These are phyloP conservation scores for Rhodamnia rubescens DNA, from an alignment of 345 rosid species.

Conservation along the genomic window DNA sequence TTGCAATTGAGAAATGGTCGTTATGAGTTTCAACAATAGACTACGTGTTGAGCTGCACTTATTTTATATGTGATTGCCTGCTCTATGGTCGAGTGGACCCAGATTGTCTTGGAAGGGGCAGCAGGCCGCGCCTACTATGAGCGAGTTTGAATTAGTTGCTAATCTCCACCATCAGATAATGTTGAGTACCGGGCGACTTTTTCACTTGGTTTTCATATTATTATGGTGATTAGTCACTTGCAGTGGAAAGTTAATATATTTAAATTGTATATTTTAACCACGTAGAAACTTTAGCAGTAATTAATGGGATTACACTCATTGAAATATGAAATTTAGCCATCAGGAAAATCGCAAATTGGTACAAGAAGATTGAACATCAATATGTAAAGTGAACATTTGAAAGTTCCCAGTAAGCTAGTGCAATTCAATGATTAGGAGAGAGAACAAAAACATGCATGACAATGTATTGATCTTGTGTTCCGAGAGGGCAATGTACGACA, in stretches of 20 bases:
- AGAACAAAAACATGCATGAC: not conserved
- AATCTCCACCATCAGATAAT: not conserved
- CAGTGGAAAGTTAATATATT: not conserved
- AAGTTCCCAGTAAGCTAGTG: not conserved
- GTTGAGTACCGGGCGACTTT: not conserved
- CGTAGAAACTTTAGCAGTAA: not conserved
- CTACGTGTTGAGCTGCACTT: not conserved
- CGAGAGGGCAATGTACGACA: not conserved
- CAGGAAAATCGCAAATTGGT: not conserved
- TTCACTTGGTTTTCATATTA: not conserved
- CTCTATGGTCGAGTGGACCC: not conserved
- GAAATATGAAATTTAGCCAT: not conserved
- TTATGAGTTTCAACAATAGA: not conserved
- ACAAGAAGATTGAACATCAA: not conserved
- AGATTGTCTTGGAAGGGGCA: not conserved
- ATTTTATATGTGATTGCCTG: not conserved
- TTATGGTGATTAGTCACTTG: not conserved
- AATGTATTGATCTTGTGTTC: not conserved
- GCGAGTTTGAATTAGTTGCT: not conserved
- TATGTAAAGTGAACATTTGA: not conserved
- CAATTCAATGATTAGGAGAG: not conserved
- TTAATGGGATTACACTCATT: not conserved
- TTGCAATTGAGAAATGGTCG: not conserved
- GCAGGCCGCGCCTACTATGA: not conserved
- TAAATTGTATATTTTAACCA: not conserved